A percentile compares a stretch with the other conserved stretches of the same genome.
Evolutionary conservation across 1,284 basidiomycete species (phyloP).

Genomic region (Trichosporon coremiiforme): DNA sequence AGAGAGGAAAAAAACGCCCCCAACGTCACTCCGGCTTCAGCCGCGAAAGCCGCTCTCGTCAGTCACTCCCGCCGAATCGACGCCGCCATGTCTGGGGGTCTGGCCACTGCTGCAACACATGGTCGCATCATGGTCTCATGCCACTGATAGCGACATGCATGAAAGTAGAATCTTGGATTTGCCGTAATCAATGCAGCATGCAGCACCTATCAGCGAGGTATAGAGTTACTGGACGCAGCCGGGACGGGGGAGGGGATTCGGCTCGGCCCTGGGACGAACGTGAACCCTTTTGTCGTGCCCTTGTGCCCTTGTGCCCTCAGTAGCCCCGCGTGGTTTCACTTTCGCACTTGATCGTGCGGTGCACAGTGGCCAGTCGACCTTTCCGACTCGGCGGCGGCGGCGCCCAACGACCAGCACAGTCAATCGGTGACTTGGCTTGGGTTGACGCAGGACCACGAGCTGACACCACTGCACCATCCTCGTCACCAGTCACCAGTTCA

Average conservation of each 20-base stretch:
- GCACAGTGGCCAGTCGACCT: background rate
- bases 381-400: background rate
- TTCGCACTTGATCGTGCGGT: constrained; percentile 1
- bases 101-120: no score
- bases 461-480: background rate
- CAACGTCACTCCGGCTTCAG: background rate
- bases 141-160: no score
- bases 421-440: background rate
- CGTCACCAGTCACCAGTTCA: no score
- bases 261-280: background rate
- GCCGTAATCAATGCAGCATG: background rate
- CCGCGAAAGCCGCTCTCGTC: background rate
- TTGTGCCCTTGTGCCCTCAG: background rate
- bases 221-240: no score
- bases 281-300: no score
- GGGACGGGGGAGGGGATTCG: no score
- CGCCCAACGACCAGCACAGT: background rate
- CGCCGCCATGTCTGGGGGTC: no score
- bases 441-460: no score
- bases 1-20: no score
- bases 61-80: background rate
- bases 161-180: background rate
- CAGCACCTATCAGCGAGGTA: no score
- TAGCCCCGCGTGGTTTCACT: constrained; percentile 6
- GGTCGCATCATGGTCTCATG: no score